phyloP scores from a whole-genome alignment of 306 rosid species.

The Heteromeles arbutifolia region DNA sequence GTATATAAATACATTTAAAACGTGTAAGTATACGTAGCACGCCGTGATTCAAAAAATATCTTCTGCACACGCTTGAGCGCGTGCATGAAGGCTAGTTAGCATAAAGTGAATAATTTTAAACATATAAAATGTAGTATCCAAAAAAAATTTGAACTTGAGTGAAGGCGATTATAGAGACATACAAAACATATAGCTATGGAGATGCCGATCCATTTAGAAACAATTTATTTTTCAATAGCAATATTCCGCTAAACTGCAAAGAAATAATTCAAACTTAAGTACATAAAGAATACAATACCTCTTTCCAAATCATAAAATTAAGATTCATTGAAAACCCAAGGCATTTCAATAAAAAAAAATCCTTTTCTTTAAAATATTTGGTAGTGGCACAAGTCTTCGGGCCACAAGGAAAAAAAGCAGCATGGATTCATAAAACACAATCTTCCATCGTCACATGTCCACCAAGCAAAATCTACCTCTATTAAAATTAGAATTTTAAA shows the following conservation, averaged over 20 bases:
- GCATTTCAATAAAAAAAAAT: not conserved
- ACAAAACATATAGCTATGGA: not conserved
- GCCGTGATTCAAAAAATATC: too few species aligned
- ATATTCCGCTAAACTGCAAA: too few species aligned
- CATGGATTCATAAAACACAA: not conserved
- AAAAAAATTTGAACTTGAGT: not conserved
- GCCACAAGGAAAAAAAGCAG: conserved; percentile 4
- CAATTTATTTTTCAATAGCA: not conserved
- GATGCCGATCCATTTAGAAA: not conserved
- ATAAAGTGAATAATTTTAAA: not conserved
- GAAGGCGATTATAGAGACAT: not conserved
- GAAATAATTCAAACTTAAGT: not conserved
- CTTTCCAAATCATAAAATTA: not conserved
- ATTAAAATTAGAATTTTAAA: not conserved
- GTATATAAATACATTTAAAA: too few species aligned
- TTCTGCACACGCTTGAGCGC: too few species aligned
- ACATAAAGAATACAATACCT: not conserved
- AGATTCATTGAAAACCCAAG: not conserved
- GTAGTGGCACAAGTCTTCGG: not conserved
- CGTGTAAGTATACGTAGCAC: too few species aligned
- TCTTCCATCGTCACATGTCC: conserved; percentile 41
- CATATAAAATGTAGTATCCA: not conserved
- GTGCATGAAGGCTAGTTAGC: too few species aligned
- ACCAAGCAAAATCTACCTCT: conserved; percentile 41
- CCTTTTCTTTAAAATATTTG: not conserved